These are phyloP conservation scores for Platanus orientalis DNA, from an alignment of 164 flowering plant genomes.

Conservation along the genomic window DNA sequence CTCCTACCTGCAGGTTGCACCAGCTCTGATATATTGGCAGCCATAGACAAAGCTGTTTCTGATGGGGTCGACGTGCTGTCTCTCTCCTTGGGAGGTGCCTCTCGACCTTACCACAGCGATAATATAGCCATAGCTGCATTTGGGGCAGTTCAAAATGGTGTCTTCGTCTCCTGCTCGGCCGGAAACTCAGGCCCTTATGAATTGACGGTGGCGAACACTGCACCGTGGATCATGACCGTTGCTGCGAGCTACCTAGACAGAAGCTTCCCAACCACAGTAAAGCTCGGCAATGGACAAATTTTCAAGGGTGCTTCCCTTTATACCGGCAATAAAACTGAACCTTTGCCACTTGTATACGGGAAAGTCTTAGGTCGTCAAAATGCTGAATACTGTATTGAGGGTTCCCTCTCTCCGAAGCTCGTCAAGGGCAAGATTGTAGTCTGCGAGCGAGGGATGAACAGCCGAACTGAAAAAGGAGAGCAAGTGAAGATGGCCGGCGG, in stretches of 20 bases:
- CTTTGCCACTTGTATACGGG: conserved; percentile 43
- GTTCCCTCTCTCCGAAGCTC: conserved; percentile 35
- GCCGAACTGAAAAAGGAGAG: conserved; percentile 45
- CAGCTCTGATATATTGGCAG: conserved; percentile 60
- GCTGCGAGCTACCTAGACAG: conserved; percentile 67
- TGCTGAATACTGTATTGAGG: conserved; percentile 38
- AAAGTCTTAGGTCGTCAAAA: conserved; percentile 37
- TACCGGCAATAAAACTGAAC: conserved; percentile 33
- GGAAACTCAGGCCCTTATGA: conserved; percentile 57
- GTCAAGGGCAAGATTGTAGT: conserved; percentile 65
- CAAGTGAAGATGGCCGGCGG: conserved; percentile 59
- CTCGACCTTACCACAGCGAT: conserved; percentile 44
- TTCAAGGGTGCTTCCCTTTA: conserved; percentile 58
- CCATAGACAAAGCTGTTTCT: conserved; percentile 54
- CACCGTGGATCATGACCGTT: conserved; percentile 82
- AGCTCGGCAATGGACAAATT: conserved; percentile 44
- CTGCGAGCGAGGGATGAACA: conserved; percentile 47
- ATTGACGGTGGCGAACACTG: conserved; percentile 43
- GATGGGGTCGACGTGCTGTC: conserved; percentile 81
- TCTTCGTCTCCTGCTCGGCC: conserved; percentile 59
- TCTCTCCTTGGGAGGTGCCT: conserved; percentile 54
- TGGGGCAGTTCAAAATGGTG: conserved; percentile 46
- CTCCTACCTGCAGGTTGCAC: conserved; percentile 44
- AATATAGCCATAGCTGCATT: conserved; percentile 56
- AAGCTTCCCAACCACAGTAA: conserved; percentile 49